A percentile compares a stretch with the other conserved stretches of the same genome.
phyloP scores from a whole-genome alignment of 1,139 yeast genomes.

The Entelexis sorbosivorans region DNA sequence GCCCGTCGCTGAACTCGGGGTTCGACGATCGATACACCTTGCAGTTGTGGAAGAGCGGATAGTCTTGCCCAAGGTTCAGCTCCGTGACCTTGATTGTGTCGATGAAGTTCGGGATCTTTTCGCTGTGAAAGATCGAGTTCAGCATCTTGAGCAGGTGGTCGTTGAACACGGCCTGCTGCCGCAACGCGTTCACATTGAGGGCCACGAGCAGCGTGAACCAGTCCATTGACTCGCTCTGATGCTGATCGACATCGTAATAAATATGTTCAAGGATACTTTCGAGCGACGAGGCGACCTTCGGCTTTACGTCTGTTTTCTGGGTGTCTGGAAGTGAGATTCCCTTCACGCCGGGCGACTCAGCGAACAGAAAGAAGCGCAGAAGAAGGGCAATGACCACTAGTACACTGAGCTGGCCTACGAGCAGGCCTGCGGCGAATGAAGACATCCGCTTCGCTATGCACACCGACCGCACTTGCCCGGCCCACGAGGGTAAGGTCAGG shows the following conservation, averaged over 20 bases:
- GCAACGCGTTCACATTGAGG: slow-evolving; percentile 73
- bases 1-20: slow-evolving; percentile 37
- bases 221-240: slow-evolving; percentile 80
- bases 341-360: slow-evolving; percentile 42
- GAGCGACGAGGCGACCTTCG: slow-evolving; percentile 25
- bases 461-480: neutral
- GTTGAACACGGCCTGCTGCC: slow-evolving; percentile 73
- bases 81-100: slow-evolving; percentile 74
- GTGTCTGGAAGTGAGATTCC: slow-evolving; percentile 20
- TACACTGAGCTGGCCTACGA: slow-evolving; percentile 71
- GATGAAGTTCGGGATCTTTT: slow-evolving; percentile 63
- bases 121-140: slow-evolving; percentile 42
- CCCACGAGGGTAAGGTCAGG: neutral
- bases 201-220: slow-evolving; percentile 95
- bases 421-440: slow-evolving; percentile 31
- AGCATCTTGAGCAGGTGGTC: slow-evolving; percentile 76
- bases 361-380: slow-evolving; percentile 79
- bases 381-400: slow-evolving; percentile 62
- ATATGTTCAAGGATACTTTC: slow-evolving; percentile 65
- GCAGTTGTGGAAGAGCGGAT: slow-evolving; percentile 90
- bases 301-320: slow-evolving; percentile 27
- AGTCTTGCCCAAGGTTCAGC: slow-evolving; percentile 87
- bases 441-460: slow-evolving; percentile 13
- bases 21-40: slow-evolving; percentile 38
- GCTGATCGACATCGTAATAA: slow-evolving; percentile 79